phyloP scores from a whole-genome alignment of 495 filamentous ascomycete species.

The Aspergillus diversus region DNA sequence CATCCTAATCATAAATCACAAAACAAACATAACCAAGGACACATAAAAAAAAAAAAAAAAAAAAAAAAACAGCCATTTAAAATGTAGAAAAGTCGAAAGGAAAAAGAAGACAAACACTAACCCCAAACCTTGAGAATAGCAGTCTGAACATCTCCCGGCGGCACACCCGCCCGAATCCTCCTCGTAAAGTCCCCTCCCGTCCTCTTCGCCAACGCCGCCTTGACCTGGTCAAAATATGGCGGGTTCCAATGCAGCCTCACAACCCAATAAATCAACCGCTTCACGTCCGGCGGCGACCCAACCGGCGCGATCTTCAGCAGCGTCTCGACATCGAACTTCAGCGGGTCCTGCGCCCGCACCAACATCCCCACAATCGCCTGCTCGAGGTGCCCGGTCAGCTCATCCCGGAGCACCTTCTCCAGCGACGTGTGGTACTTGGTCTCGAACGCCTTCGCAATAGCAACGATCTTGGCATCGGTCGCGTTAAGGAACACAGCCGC shows the following conservation, averaged over 20 bases:
- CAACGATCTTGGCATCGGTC: constrained; percentile 74
- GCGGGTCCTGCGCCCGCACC: constrained; percentile 65
- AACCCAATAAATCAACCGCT: constrained; percentile 23
- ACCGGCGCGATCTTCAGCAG: constrained; percentile 32
- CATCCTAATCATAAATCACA: not conserved
- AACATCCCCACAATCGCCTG: constrained; percentile 71
- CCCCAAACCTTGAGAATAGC: constrained; percentile 17
- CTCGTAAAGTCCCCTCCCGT: constrained; percentile 14
- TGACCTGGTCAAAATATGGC: constrained; percentile 16
- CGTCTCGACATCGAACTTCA: constrained; percentile 64
- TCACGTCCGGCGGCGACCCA: constrained; percentile 10
- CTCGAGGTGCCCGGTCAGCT: constrained; percentile 85
- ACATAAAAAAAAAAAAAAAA: not conserved
- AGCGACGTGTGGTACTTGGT: constrained; percentile 39
- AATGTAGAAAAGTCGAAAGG: not conserved
- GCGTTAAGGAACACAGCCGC: constrained; percentile 68
- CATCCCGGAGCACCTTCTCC: constrained; percentile 32
- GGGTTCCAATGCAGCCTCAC: constrained; percentile 24
- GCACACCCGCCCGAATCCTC: not conserved
- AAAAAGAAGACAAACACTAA: constrained; percentile 5
- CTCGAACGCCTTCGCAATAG: constrained; percentile 67
- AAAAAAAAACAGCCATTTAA: constrained; percentile 1
- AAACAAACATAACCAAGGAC: not conserved
- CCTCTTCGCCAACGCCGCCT: constrained; percentile 11
- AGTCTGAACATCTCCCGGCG: constrained; percentile 15